A percentile compares a stretch with the other conserved stretches of the same genome.
These are phyloP conservation scores for Epichloe coenophiala DNA, from an alignment of 2,329 filamentous ascomycete species.

Conservation along the genomic window DNA sequence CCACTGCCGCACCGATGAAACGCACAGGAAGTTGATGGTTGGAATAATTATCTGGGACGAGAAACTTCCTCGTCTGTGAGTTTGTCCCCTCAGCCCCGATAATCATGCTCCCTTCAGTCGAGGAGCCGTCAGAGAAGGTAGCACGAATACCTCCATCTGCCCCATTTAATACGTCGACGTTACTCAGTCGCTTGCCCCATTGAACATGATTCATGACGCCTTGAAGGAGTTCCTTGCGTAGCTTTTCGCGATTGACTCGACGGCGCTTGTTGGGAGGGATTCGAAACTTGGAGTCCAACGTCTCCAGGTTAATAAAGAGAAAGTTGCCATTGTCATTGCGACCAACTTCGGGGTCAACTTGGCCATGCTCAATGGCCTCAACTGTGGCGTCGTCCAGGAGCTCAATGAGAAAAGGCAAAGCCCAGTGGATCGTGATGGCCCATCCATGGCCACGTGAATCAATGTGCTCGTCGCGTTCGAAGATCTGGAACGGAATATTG, in stretches of 20 bases:
- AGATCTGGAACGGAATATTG: conserved; percentile 18
- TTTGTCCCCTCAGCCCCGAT: conserved; percentile 28
- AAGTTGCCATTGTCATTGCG: conserved; percentile 25
- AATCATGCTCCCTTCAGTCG: conserved; percentile 19
- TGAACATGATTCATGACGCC: conserved; percentile 16
- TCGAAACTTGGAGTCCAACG: conserved; percentile 22
- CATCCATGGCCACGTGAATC: conserved; percentile 32
- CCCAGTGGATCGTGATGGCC: conserved; percentile 49
- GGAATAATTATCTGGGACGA: conserved; percentile 18
- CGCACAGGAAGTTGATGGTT: conserved; percentile 23
- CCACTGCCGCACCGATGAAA: conserved; percentile 23
- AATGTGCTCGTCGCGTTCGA: conserved; percentile 17
- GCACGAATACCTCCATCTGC: conserved; percentile 14
- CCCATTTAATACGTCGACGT: conserved; percentile 11
- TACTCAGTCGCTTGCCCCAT: conserved; percentile 18
- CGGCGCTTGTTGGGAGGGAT: conserved; percentile 24
- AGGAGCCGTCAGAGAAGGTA: conserved; percentile 19
- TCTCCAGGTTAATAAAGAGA: conserved; percentile 26
- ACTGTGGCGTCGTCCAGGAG: conserved; percentile 13
- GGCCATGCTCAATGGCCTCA: conserved; percentile 12
- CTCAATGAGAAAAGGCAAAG: conserved; percentile 21
- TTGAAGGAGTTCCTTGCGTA: conserved; percentile 17
- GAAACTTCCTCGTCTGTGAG: conserved; percentile 21
- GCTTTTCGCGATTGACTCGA: conserved; percentile 22
- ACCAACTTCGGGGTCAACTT: conserved; percentile 24